Conservation (phyloP, 352 stramenopile species). For the Globisporangium mamillatum region DNA sequence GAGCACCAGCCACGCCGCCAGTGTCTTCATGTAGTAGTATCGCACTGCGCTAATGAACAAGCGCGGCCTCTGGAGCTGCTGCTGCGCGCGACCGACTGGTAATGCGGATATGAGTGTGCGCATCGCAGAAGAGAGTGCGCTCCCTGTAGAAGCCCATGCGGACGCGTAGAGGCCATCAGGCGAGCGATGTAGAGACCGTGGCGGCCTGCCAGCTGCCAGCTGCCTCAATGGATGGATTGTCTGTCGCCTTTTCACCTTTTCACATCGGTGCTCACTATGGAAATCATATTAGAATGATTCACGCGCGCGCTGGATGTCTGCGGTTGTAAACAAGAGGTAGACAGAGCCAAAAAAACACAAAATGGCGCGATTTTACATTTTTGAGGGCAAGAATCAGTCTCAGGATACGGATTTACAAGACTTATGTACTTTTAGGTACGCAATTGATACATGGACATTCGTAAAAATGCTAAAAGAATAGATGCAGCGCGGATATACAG, state of each 20-base stretch:
- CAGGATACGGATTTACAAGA: neutral
- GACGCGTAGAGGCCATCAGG: neutral
- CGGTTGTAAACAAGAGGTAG: neutral
- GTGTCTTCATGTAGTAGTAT: neutral
- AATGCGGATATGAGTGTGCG: neutral
- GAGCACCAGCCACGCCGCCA: neutral
- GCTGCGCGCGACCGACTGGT: neutral
- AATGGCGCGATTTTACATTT: neutral
- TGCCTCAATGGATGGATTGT: neutral
- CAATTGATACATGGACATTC: no score
- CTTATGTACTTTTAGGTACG: neutral
- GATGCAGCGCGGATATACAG: neutral
- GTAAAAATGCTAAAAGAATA: no score
- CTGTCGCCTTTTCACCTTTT: neutral
- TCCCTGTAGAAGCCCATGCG: neutral
- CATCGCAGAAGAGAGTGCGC: neutral
- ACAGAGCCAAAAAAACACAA: neutral
- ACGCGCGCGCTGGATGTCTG: neutral
- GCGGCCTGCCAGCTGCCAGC: neutral
- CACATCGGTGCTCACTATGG: neutral
- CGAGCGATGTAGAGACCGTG: neutral
- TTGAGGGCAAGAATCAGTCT: no score
- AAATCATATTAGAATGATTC: neutral
- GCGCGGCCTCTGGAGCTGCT: neutral
- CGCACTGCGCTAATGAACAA: neutral